Conservation (phyloP, 2,329 filamentous ascomycete species). For the Calonectria henricotiae region DNA sequence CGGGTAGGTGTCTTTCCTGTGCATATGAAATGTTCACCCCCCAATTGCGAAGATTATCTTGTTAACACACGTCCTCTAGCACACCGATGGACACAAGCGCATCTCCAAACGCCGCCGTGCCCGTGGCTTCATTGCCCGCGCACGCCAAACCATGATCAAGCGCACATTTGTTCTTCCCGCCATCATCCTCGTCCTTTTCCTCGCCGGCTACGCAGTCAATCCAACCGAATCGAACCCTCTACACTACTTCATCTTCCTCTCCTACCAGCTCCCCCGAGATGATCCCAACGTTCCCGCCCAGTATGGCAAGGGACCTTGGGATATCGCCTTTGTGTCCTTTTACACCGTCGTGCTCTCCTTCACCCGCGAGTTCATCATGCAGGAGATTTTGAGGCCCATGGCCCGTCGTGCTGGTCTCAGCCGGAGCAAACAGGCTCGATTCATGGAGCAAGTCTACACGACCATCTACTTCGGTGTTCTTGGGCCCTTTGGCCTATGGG, state of each 20-base stretch:
- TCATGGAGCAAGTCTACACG: conserved; percentile 98
- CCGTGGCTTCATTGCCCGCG: conserved; percentile 64
- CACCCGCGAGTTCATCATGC: conserved; percentile 96
- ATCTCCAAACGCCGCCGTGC: conserved; percentile 72
- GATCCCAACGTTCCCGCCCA: conserved; percentile 69
- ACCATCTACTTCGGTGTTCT: conserved; percentile 90
- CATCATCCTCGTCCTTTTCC: conserved; percentile 75
- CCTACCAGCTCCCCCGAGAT: conserved; percentile 79
- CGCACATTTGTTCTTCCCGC: conserved; percentile 79
- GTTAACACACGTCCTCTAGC: conserved; percentile 41
- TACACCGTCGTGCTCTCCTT: conserved; percentile 93
- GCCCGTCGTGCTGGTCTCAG: conserved; percentile 81
- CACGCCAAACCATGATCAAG: conserved; percentile 72
- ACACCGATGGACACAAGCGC: conserved; percentile 58
- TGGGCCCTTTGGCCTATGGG: conserved; percentile 87
- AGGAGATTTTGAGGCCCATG: conserved; percentile 85
- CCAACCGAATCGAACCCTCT: conserved; percentile 86
- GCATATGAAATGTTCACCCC: background rate
- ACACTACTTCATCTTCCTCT: conserved; percentile 89
- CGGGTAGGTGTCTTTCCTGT: conserved; percentile 38
- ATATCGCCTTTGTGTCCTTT: conserved; percentile 90
- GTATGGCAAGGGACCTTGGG: conserved; percentile 91
- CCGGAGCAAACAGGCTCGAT: conserved; percentile 86
- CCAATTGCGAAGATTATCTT: background rate
- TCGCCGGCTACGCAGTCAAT: conserved; percentile 81